Evolutionary conservation across 2,329 filamentous ascomycete genomes (phyloP), one percentile per base, ranked within the genome.

Genomic region (Grosmannia huntii): DNA sequence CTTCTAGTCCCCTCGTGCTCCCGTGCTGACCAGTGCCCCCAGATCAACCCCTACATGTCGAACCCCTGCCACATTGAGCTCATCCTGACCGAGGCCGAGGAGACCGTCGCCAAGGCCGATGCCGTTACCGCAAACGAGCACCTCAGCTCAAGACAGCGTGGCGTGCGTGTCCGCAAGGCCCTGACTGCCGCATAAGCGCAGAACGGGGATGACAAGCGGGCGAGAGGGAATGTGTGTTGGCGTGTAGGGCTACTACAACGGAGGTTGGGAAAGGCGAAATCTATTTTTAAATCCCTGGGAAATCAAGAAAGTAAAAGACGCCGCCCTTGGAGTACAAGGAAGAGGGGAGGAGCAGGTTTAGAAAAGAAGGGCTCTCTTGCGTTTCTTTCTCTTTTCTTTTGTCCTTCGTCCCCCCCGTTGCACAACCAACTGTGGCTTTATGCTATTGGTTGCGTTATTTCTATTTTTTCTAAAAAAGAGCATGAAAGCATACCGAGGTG

Each of bases 31-130:
- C 16, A 6, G 16, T 9, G 28, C 19, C 1, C 10, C 9, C 62
- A 96, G 91, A 99, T 99, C 83, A 99, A 99, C 87, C 94, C 94
- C 65, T 99, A 97, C 86, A 97, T 99, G 95, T 96, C 91, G 69
- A 95, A 95, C 86, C 94, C 94, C 69, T 99, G 92, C 89, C 94
- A 99, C 87, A 96, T 99, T 77, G 95, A 99, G 83, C 82, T 99
- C 71, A 99, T 99, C 85, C 85, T 99, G 70, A 96, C 92, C 73
- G 95, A 99, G 85, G 90, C 83, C 71, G 88, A 95, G 73, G 95
- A 99, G 84, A 84, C 87, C 69, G 90, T 99, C 70, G 84, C 91
- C 80, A 99, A 99, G 87, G 85, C 85, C 63, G 81, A 85, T 68
- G 81, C 84, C 68, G 81, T 78, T 64, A 78, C 79, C 69, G 83